Evolutionary conservation across 371 early-diverging fungal genomes (phyloP), one percentile per base, ranked within the genome.

Genomic region (Umbelopsis sp.): DNA sequence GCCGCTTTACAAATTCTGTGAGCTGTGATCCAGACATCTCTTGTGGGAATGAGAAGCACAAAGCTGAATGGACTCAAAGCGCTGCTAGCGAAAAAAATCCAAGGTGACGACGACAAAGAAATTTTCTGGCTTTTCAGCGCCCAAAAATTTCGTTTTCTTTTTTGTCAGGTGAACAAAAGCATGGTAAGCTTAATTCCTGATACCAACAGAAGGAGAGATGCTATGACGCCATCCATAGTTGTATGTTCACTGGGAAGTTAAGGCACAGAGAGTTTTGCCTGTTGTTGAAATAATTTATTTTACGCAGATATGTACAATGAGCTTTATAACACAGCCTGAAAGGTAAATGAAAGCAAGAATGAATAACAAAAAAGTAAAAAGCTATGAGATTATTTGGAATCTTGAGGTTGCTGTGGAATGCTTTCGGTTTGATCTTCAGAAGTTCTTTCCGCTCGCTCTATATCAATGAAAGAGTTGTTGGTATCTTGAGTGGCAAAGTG

Each of bases 1-100:
- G 77, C 37, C 80, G 75, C 29, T 72, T 65, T 16, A 80, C 80
- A 8, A 80, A 71, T 50, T 80, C 76, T 25, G 80, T 80, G 32
- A 80, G 64, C 37, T 80, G 46, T 11, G 77, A 66, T 63, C 72
- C 73, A 14, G 57, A 57, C 57, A 57, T 57, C 20, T 37, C 1
- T 35, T 24, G 12, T 8, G 52, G 10, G 25, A 51, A 51, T 25
- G 52, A 51, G 9, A 22, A 20, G 51, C 11, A 7, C 1, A 22
- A 41, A 7, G 45, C 45, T 14, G 22, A 45, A 45, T 45, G 14
- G 10, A 0, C 22, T 22, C 22, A 22, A 22, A 22, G 22, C 22
- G 22, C 22, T 22, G 22, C 22, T 22, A 22, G 22, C 22, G 22
- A 18, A 18, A 14, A 18, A 18, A 22, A 22, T 22, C 2, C 6